phyloP scores from a whole-genome alignment of 179 eudicot species.

The Dionaea muscipula region DNA sequence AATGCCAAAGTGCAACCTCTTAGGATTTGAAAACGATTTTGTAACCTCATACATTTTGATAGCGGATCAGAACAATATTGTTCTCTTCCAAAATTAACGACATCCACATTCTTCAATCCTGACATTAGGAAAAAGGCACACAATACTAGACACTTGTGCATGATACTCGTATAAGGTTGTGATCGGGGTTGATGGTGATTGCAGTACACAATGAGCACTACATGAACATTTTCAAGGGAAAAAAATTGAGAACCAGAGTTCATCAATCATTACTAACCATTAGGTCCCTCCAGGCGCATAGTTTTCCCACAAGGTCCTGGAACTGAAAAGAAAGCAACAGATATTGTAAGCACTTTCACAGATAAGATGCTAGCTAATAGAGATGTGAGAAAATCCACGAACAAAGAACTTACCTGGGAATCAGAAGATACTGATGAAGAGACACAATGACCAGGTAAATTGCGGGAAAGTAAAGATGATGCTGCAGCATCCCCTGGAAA shows the following conservation, averaged over 20 bases:
- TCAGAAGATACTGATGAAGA: slow-evolving; percentile 18
- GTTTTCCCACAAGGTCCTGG: slow-evolving; percentile 61
- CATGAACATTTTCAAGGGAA: no score
- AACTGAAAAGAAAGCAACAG: slow-evolving; percentile 26
- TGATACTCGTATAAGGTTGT: no score
- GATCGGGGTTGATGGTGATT: no score
- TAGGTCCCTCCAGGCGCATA: slow-evolving; percentile 92
- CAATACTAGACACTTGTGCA: no score
- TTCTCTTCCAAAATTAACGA: no score
- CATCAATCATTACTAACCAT: slow-evolving; percentile 46
- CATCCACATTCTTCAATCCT: no score
- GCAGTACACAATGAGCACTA: no score
- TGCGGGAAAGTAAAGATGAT: slow-evolving; percentile 67
- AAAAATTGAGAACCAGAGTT: background rate
- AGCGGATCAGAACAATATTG: no score
- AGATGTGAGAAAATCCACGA: background rate
- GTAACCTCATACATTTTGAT: no score
- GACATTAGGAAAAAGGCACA: no score
- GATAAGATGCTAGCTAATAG: slow-evolving; percentile 1
- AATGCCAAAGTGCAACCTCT: no score
- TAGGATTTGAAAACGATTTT: no score
- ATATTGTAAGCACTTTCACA: background rate
- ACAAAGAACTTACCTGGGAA: slow-evolving; percentile 31
- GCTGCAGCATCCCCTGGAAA: slow-evolving; percentile 81
- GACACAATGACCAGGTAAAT: slow-evolving; percentile 43